A percentile compares a stretch with the other conserved stretches of the same genome.
Evolutionary conservation across 1,139 yeast species (phyloP).

Genomic region (Geotrichum cucujoidarum): DNA sequence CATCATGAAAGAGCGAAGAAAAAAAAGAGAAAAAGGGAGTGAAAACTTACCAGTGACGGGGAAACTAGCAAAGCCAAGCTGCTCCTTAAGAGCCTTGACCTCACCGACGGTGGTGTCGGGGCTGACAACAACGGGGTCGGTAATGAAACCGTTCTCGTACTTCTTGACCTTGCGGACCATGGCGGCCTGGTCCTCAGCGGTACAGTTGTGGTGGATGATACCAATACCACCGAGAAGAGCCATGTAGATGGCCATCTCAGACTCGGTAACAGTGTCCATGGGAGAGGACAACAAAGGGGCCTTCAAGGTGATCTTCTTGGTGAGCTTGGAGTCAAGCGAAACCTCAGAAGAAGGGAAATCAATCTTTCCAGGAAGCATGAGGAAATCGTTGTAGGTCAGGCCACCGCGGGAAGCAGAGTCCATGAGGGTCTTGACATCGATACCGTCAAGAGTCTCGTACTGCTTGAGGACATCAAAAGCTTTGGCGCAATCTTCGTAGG

Average conservation of each 20-base stretch:
- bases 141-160: constrained; percentile 95
- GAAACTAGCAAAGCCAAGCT: constrained; percentile 92
- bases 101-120: constrained; percentile 77
- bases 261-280: constrained; percentile 98
- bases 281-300: constrained; percentile 97
- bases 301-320: constrained; percentile 85
- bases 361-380: constrained; percentile 92
- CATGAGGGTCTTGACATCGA: constrained; percentile 77
- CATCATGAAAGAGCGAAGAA: constrained; percentile 19
- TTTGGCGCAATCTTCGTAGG: constrained; percentile 47
- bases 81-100: constrained; percentile 63
- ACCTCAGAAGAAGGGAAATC: constrained; percentile 79
- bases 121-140: constrained; percentile 82
- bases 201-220: constrained; percentile 94
- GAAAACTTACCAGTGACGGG: constrained; percentile 95
- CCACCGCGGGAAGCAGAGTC: constrained; percentile 92
- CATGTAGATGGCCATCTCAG: constrained; percentile 97
- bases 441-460: constrained; percentile 76
- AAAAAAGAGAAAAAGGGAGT: neutral
- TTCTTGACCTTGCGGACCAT: constrained; percentile 97
- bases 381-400: constrained; percentile 92
- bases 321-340: constrained; percentile 73
- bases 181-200: constrained; percentile 95
- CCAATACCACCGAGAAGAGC: constrained; percentile 99
- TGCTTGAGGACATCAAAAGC: constrained; percentile 65